These are phyloP conservation scores for Talaromyces stipitatus DNA, from an alignment of 495 filamentous ascomycete genomes.

Conservation along the genomic window DNA sequence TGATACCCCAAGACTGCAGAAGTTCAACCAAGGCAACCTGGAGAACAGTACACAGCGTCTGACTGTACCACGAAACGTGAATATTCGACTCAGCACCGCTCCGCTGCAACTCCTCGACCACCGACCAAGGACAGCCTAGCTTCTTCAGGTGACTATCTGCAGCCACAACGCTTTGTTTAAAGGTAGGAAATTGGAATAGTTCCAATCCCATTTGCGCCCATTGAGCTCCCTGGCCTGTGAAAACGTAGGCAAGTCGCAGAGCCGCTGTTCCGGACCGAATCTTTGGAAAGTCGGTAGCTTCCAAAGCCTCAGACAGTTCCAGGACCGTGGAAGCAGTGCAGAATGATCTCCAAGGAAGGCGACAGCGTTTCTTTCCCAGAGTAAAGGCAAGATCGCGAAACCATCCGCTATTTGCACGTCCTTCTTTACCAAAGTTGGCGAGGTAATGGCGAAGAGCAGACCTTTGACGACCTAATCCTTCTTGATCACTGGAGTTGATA, in stretches of 20 bases:
- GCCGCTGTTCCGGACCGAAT: neutral
- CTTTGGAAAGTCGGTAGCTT: neutral
- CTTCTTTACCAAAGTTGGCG: neutral
- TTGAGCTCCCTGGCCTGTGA: constrained; percentile 35
- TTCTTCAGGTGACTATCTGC: constrained; percentile 9
- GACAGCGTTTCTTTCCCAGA: constrained; percentile 16
- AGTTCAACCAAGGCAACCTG: constrained; percentile 25
- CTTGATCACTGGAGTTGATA: constrained; percentile 12
- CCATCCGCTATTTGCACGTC: neutral
- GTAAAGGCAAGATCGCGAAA: constrained; percentile 27
- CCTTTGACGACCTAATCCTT: constrained; percentile 7
- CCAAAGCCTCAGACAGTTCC: constrained; percentile 5
- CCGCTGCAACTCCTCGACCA: constrained; percentile 7
- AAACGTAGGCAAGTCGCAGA: constrained; percentile 16
- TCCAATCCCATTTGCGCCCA: constrained; percentile 30
- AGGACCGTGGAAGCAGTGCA: constrained; percentile 8
- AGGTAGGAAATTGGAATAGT: constrained; percentile 12
- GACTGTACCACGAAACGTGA: constrained; percentile 7
- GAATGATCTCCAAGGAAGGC: constrained; percentile 20
- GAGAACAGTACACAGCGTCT: constrained; percentile 23
- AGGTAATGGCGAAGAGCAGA: no score
- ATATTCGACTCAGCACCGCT: constrained; percentile 9
- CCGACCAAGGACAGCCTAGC: constrained; percentile 9
- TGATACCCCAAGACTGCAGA: constrained; percentile 14
- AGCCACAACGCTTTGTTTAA: constrained; percentile 5